Evolutionary conservation across 2,329 filamentous ascomycete genomes (phyloP), one percentile per base, ranked within the genome.

Genomic region (Ambrosiella xylebori): DNA sequence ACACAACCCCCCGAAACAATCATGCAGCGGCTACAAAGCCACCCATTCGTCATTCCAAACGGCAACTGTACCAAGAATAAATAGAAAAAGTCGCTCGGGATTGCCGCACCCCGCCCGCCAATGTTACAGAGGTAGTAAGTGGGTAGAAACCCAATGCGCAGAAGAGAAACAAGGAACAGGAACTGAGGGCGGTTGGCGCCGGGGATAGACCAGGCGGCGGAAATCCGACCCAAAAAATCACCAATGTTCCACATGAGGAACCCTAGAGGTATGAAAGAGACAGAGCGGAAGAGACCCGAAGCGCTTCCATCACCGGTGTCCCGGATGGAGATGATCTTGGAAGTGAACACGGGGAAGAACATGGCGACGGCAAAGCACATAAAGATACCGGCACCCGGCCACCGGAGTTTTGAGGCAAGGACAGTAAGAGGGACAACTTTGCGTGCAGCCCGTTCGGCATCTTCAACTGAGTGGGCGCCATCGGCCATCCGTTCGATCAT

Each of bases 171-270:
- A 15, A 76, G 66, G 65, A 95, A 88, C 7, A 96, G 73, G 0
- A 81, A 64, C 2, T 74, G 71, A 0, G 90, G 89, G 13, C 78
- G 76, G 54, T 80, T 75, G 0, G 77, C 77, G 7, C 88, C 70
- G 2, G 62, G 84, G 64, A 66, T 73, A 57, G 67, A 84, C 69
- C 70, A 77, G 62, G 67, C 78, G 1, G 88, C 84, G 1, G 80
- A 68, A 17, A 95, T 71, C 7, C 93, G 81, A 5, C 93, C 93
- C 12, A 79, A 62, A 7, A 97, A 73, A 67, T 97, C 93, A 49
- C 93, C 93, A 1, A 84, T 68, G 67, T 97, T 98, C 93, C 93
- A 98, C 67, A 93, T 80, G 61, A 97, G 80, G 70, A 97, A 95
- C 2, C 80, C 88, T 0, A 96, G 76, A 0, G 93, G 90, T 59